phyloP scores from a whole-genome alignment of 2,329 filamentous ascomycete species.

The Aspergillus intermedius region DNA sequence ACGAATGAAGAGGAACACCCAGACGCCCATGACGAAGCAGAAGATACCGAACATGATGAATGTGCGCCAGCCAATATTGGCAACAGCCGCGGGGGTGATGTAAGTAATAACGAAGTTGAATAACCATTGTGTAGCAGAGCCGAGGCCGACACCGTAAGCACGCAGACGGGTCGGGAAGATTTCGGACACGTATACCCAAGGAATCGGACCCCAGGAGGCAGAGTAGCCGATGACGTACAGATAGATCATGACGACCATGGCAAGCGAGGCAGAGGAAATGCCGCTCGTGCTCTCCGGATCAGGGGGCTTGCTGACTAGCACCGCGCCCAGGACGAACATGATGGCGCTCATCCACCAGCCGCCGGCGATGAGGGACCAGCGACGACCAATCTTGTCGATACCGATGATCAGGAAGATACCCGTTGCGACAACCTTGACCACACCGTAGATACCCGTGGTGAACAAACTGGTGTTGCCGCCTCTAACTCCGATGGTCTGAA shows the following conservation, averaged over 20 bases:
- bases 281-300: conserved; percentile 12
- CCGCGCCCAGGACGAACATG: conserved; percentile 35
- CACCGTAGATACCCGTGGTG: conserved; percentile 34
- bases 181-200: conserved; percentile 28
- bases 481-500: conserved; percentile 30
- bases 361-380: conserved; percentile 29
- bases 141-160: conserved; percentile 35
- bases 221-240: conserved; percentile 27
- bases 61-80: conserved; percentile 33
- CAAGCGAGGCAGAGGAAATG: conserved; percentile 27
- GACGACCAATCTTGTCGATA: conserved; percentile 34
- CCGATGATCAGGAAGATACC: conserved; percentile 31
- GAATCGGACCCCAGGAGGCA: conserved; percentile 22
- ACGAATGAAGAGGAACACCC: conserved; percentile 31
- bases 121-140: conserved; percentile 33
- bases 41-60: conserved; percentile 40
- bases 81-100: conserved; percentile 35
- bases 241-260: conserved; percentile 45
- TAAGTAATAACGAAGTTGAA: conserved; percentile 40
- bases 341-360: conserved; percentile 30
- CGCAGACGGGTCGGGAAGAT: conserved; percentile 37
- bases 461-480: conserved; percentile 29
- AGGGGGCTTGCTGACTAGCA: conserved; percentile 28
- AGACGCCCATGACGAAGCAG: conserved; percentile 31
- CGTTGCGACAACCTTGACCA: conserved; percentile 33